Conservation (phyloP, 2,329 filamentous ascomycete species). For the Aureobasidium sp. region DNA sequence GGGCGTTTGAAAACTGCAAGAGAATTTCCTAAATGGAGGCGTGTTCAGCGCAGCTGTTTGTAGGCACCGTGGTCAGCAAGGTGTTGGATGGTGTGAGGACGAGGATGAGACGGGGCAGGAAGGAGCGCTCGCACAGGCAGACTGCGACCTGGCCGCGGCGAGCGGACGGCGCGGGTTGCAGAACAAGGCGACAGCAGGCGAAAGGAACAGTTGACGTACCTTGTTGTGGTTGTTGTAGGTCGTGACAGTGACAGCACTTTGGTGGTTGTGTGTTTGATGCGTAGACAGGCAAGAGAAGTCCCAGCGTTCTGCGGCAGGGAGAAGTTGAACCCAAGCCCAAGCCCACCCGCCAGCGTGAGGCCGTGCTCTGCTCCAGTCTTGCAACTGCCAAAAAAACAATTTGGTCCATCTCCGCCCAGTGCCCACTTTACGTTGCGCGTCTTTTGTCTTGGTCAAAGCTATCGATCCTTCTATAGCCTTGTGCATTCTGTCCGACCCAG, state of each 20-base stretch:
- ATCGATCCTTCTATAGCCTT: neutral
- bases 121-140: neutral
- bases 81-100: neutral
- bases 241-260: constrained; percentile 6
- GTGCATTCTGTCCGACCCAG: neutral
- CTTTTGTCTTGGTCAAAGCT: neutral
- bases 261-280: constrained; percentile 7
- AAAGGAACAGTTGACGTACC: neutral
- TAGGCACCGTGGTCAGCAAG: neutral
- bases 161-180: neutral
- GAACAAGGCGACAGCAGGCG: neutral
- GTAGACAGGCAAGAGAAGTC: constrained; percentile 5
- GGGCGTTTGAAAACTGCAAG: neutral
- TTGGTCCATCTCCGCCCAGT: neutral
- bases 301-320: constrained; percentile 3
- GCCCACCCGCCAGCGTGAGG: neutral
- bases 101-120: constrained; percentile 1
- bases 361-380: neutral
- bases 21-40: neutral
- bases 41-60: constrained; percentile 8
- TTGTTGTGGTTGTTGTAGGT: neutral
- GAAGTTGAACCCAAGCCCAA: neutral
- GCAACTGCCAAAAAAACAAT: constrained; percentile 8
- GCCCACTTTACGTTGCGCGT: neutral
- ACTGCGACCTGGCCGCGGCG: neutral